These are phyloP conservation scores for Waltiozyma sp. DNA, from an alignment of 1,139 yeast genomes.

Conservation along the genomic window DNA sequence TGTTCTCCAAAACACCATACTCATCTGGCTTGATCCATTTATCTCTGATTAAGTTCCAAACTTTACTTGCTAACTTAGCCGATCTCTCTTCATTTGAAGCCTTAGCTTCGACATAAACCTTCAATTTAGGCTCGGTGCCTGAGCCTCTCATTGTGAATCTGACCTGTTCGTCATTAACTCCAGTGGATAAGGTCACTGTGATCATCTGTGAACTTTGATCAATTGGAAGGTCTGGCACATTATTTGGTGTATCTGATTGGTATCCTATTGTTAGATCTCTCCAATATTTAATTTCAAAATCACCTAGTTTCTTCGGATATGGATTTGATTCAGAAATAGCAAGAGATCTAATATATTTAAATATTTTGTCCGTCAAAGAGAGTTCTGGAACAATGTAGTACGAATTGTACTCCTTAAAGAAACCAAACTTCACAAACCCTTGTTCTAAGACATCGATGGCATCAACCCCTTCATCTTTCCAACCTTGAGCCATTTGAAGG, in stretches of 20 bases:
- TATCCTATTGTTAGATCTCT: slow-evolving; percentile 78
- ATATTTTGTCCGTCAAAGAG: slow-evolving; percentile 37
- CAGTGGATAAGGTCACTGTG: slow-evolving; percentile 35
- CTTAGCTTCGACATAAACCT: slow-evolving; percentile 79
- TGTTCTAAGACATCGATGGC: slow-evolving; percentile 36
- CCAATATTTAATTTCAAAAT: slow-evolving; percentile 50
- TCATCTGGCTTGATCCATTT: slow-evolving; percentile 53
- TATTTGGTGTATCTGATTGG: slow-evolving; percentile 54
- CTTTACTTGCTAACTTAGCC: slow-evolving; percentile 37
- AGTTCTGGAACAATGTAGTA: slow-evolving; percentile 63
- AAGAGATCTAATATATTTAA: slow-evolving; percentile 33
- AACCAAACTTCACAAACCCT: slow-evolving; percentile 62
- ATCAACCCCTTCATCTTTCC: slow-evolving; percentile 28
- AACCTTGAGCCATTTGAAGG: slow-evolving; percentile 52
- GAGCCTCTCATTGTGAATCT: slow-evolving; percentile 87
- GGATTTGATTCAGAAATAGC: slow-evolving; percentile 5
- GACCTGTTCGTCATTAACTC: slow-evolving; percentile 26
- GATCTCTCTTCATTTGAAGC: slow-evolving; percentile 39
- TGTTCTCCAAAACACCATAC: slow-evolving; percentile 15
- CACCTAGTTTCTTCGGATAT: slow-evolving; percentile 23
- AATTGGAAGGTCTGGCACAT: slow-evolving; percentile 54
- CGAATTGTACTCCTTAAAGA: slow-evolving; percentile 76
- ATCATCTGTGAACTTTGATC: slow-evolving; percentile 80
- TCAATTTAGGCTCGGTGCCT: slow-evolving; percentile 93
- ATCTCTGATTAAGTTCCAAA: slow-evolving; percentile 52